Percentiles rank a stretch among this genome's conserved stretches.
Conservation (phyloP, 495 filamentous ascomycete species). For the Xylaria castorea region DNA sequence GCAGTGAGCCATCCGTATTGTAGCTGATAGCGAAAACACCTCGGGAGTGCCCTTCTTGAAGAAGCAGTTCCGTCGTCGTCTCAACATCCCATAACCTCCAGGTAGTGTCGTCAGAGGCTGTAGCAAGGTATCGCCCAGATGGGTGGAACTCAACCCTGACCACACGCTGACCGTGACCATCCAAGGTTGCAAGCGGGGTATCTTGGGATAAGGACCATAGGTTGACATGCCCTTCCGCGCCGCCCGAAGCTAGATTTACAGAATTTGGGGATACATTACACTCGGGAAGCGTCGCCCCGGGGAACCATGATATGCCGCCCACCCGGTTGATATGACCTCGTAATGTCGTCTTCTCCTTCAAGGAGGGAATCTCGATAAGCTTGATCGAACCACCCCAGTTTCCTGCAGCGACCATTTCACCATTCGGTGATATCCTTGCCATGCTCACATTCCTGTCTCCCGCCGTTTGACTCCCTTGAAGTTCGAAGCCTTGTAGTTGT, state of each 20-base stretch:
- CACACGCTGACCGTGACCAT: slow-evolving; percentile 86
- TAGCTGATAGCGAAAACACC: slow-evolving; percentile 90
- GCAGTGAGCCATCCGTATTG: slow-evolving; percentile 86
- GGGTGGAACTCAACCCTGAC: slow-evolving; percentile 95
- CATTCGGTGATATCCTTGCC: slow-evolving; percentile 86
- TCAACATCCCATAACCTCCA: slow-evolving; percentile 97
- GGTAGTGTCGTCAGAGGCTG: slow-evolving; percentile 93
- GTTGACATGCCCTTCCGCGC: slow-evolving; percentile 86
- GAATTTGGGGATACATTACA: slow-evolving; percentile 71
- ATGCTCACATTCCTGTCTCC: slow-evolving; percentile 90
- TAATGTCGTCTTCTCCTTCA: slow-evolving; percentile 75
- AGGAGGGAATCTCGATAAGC: slow-evolving; percentile 79
- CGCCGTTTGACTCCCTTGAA: slow-evolving; percentile 91
- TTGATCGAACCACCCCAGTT: slow-evolving; percentile 91
- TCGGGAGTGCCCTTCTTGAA: slow-evolving; percentile 94
- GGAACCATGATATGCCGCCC: slow-evolving; percentile 90
- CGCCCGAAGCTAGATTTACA: slow-evolving; percentile 89
- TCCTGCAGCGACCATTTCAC: slow-evolving; percentile 82
- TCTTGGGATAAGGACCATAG: slow-evolving; percentile 89
- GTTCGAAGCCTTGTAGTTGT: slow-evolving; percentile 77
- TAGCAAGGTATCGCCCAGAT: slow-evolving; percentile 87
- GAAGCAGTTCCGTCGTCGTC: slow-evolving; percentile 78
- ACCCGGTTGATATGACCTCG: slow-evolving; percentile 87
- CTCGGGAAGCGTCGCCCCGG: slow-evolving; percentile 75
- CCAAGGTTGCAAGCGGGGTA: slow-evolving; percentile 80